Percentiles rank a stretch among this genome's conserved stretches.
Conservation (phyloP, 305 asterid genomes). For the Solanum aculeatissimum region DNA sequence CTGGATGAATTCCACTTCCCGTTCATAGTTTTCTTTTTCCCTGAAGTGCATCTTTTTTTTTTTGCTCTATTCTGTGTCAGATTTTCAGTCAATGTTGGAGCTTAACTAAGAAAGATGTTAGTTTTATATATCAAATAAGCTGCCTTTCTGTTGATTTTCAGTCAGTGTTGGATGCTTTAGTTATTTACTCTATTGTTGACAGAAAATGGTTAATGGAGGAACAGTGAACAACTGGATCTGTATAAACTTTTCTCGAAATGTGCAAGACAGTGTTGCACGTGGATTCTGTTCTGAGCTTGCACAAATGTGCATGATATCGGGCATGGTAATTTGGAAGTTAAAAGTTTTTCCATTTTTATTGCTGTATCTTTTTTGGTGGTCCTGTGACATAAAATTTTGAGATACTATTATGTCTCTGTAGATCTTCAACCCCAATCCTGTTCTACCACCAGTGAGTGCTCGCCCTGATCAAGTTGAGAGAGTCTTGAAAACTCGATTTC, state of each 20-base stretch:
- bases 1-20: neutral
- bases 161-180: neutral
- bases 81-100: neutral
- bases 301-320: conserved; percentile 78
- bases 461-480: conserved; percentile 84
- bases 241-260: conserved; percentile 64
- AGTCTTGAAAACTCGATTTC: conserved; percentile 61
- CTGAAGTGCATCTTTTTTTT: neutral
- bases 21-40: neutral
- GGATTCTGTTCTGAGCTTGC: conserved; percentile 77
- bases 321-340: conserved; percentile 49
- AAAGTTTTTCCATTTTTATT: neutral
- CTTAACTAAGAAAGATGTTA: neutral
- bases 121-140: neutral
- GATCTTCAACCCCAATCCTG: conserved; percentile 71
- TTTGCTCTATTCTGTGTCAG: neutral
- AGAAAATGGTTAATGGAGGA: conserved; percentile 60
- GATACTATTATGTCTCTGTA: conserved; percentile 11
- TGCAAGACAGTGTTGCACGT: conserved; percentile 48
- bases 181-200: neutral
- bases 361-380: neutral
- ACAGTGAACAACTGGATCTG: conserved; percentile 72
- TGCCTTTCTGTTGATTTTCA: neutral
- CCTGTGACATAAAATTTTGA: neutral
- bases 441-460: conserved; percentile 49